Percentiles rank a stretch among this genome's conserved stretches.
Conservation (phyloP, 345 rosid species). For the Gossypium bickii region DNA sequence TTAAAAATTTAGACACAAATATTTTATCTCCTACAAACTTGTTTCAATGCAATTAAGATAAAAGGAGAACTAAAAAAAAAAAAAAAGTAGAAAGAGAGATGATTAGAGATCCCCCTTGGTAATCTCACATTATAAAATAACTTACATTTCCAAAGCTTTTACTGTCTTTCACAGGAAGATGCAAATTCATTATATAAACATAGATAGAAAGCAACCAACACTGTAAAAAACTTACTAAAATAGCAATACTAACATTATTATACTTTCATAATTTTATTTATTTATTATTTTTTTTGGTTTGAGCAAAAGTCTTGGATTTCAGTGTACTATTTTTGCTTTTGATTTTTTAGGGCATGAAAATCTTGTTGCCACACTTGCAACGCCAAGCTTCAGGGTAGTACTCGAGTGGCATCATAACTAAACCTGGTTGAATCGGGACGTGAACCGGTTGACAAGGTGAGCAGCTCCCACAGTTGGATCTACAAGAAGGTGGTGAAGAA, state of each 20-base stretch:
- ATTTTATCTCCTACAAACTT: conserved; percentile 19
- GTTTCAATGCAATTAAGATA: conserved; percentile 21
- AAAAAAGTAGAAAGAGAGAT: not conserved
- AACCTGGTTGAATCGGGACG: conserved; percentile 81
- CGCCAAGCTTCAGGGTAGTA: conserved; percentile 99
- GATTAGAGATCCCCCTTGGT: conserved; percentile 22
- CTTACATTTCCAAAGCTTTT: conserved; percentile 43
- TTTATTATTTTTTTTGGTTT: not conserved
- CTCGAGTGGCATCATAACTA: conserved; percentile 52
- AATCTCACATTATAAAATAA: conserved; percentile 20
- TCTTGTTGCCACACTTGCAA: conserved; percentile 82
- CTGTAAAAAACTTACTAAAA: not conserved
- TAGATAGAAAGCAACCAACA: conserved; percentile 13
- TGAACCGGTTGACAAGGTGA: conserved; percentile 82
- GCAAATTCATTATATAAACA: conserved; percentile 24
- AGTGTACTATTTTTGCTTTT: conserved; percentile 1
- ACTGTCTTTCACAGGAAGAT: conserved; percentile 20
- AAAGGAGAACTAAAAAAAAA: not conserved
- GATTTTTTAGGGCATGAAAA: conserved; percentile 60
- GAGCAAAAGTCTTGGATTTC: not conserved
- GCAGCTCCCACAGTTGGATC: conserved; percentile 80
- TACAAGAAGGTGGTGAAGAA: conserved; percentile 79
- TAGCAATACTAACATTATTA: not conserved
- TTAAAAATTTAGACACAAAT: too few species aligned
- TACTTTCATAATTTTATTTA: too few species aligned